These are phyloP conservation scores for Excoecaria cochinchinensis DNA, from an alignment of 345 rosid genomes.

Conservation along the genomic window DNA sequence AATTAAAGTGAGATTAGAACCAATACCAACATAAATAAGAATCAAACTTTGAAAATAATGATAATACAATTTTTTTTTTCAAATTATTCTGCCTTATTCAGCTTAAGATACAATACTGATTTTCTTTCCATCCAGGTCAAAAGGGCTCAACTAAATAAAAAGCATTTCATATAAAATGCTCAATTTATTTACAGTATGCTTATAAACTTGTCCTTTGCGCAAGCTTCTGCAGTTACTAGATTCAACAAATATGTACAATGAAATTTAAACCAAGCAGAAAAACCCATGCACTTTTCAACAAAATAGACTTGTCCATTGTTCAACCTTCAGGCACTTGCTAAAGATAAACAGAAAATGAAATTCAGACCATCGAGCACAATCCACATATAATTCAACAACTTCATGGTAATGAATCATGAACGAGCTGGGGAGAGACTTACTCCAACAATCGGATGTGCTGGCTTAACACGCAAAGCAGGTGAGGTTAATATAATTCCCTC, in stretches of 20 bases:
- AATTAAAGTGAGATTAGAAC: neutral
- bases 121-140: neutral
- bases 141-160: neutral
- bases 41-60: neutral
- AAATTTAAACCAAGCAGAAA: neutral
- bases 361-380: neutral
- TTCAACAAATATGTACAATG: neutral
- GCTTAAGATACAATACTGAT: neutral
- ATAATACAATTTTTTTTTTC: neutral
- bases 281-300: too few species aligned
- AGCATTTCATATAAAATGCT: neutral
- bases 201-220: neutral
- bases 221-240: neutral
- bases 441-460: slow-evolving; percentile 94
- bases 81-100: neutral
- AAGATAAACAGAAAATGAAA: too few species aligned
- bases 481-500: slow-evolving; percentile 85
- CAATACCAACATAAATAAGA: neutral
- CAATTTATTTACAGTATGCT: neutral
- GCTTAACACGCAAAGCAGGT: slow-evolving; percentile 93
- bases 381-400: neutral
- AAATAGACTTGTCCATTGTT: too few species aligned
- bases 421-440: slow-evolving; percentile 36
- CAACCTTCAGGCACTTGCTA: too few species aligned
- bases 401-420: neutral